Conservation (phyloP, 805 yeast species). For the Lipomyces orientalis region DNA sequence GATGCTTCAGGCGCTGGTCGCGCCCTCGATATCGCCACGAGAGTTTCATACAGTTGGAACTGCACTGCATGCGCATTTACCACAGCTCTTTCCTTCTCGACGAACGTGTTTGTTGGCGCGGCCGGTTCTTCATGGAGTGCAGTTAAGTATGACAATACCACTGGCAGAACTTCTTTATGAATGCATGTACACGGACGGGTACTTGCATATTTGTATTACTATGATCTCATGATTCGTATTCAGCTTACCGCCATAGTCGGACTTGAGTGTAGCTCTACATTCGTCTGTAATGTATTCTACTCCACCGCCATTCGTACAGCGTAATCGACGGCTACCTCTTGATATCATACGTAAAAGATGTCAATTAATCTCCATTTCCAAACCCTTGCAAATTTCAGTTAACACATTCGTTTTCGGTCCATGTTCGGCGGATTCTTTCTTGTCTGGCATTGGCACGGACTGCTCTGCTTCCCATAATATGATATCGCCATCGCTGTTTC, state of each 20-base stretch:
- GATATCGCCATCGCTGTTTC: constrained; percentile 34
- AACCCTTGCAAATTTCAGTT: constrained; percentile 29
- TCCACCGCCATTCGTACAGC: not conserved
- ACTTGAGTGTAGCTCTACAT: not conserved
- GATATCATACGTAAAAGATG: not conserved
- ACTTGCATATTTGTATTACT: constrained; percentile 60
- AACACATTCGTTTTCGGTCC: constrained; percentile 17
- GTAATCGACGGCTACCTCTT: not conserved
- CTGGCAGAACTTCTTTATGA: constrained; percentile 54
- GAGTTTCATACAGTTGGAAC: constrained; percentile 48
- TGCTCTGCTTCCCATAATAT: constrained; percentile 32
- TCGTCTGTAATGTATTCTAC: not conserved
- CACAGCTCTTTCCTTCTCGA: constrained; percentile 55
- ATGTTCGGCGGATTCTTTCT: not conserved
- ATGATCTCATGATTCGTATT: constrained; percentile 41
- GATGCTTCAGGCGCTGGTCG: constrained; percentile 46
- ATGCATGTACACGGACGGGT: constrained; percentile 65
- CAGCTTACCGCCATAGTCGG: not conserved
- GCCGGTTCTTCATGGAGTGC: constrained; percentile 63
- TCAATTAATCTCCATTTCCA: constrained; percentile 19
- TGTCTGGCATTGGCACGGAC: not conserved
- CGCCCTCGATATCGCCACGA: constrained; percentile 33
- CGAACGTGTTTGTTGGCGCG: constrained; percentile 48
- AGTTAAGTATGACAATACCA: constrained; percentile 53
- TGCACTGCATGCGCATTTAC: constrained; percentile 50